Evolutionary conservation across 192 early-diverging fungal genomes (phyloP).

Genomic region (Umbelopsis vinacea): DNA sequence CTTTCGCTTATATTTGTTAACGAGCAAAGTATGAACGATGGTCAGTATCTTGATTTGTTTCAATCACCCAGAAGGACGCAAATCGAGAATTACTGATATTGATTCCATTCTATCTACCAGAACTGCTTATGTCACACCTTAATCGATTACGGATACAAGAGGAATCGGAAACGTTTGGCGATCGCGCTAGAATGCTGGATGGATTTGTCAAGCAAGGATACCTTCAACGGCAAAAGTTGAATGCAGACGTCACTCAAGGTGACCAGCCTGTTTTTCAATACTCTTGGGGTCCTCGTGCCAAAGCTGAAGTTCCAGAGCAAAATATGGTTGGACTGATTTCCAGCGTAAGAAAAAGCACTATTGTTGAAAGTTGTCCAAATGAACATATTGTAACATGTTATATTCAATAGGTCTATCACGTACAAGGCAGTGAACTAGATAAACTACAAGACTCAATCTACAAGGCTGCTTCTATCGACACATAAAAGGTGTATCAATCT

Average conservation of each 20-base stretch:
- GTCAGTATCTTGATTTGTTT: slow-evolving; percentile 30
- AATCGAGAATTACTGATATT: too few species aligned
- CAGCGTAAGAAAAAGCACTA: slow-evolving; percentile 44
- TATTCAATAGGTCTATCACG: slow-evolving; percentile 9
- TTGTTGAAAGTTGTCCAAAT: not conserved
- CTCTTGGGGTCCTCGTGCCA: slow-evolving; percentile 65
- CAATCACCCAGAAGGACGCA: not conserved
- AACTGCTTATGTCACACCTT: slow-evolving; percentile 22
- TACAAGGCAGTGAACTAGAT: slow-evolving; percentile 11
- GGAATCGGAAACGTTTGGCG: slow-evolving; percentile 34
- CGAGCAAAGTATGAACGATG: slow-evolving; percentile 48
- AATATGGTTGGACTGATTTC: slow-evolving; percentile 61
- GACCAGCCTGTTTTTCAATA: slow-evolving; percentile 50
- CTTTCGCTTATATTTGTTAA: slow-evolving; percentile 63
- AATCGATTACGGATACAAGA: slow-evolving; percentile 38
- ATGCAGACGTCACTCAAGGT: slow-evolving; percentile 32
- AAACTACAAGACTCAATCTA: slow-evolving; percentile 16
- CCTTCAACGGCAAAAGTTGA: slow-evolving; percentile 46
- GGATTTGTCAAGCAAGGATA: slow-evolving; percentile 57
- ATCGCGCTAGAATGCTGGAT: slow-evolving; percentile 42
- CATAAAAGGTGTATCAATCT: not conserved
- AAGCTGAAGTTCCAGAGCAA: slow-evolving; percentile 57
- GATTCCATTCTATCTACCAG: not conserved
- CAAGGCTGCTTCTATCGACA: slow-evolving; percentile 13
- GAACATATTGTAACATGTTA: not conserved